Evolutionary conservation across 176 grass and related monocot species (phyloP), one percentile per base, ranked within the genome.

Genomic region (Carex scoparia): DNA sequence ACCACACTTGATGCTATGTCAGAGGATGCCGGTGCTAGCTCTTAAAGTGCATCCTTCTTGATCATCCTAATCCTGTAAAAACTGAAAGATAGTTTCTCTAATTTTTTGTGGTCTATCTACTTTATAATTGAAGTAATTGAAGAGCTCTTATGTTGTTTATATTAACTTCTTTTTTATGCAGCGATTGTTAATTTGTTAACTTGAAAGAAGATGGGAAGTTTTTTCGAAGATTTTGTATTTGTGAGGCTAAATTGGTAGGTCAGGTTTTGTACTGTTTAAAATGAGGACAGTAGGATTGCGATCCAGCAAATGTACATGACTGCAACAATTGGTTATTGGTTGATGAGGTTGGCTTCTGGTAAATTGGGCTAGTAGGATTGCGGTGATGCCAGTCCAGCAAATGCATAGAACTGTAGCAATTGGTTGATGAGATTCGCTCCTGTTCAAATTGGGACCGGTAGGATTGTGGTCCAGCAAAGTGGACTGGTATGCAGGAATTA

Each of bases 1-100:
- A 79, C 74, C 28, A 79, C 53, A 35, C 27, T 58, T 79, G 74
- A 79, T 79, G 74, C 51, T 79, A 7, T 79, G 12, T 79, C 74
- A 58, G 74, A 79, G 53, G 74, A 57, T 79, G 74, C 74, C 2
- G 74, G 74, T 58, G 53, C 74, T 57, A 79, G 74, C 74, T 79
- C 74, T 79, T 79, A 58, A 58, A 75, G 19, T 3, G 1, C 44
- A 49, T 30, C 42, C 70, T 57, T 78, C 28, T 79, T 79, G 53
- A 79, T 58, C 9, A 5, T 79, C 30, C 54, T 79, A 79, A 79
- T 51, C 74, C 53, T 57, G 53, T 58, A 79, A 37, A 57, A 31
- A 79, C 48, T 79, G 53, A 57, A 79, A 79, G 12, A 32, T 79
- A 35, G 48, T 79, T 79, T 58, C 28, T 57, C 51, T 31, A 35